Percentiles rank a stretch among this genome's conserved stretches.
Evolutionary conservation across 208 protist genomes (phyloP).

Genomic region (Crithidia bombi): DNA sequence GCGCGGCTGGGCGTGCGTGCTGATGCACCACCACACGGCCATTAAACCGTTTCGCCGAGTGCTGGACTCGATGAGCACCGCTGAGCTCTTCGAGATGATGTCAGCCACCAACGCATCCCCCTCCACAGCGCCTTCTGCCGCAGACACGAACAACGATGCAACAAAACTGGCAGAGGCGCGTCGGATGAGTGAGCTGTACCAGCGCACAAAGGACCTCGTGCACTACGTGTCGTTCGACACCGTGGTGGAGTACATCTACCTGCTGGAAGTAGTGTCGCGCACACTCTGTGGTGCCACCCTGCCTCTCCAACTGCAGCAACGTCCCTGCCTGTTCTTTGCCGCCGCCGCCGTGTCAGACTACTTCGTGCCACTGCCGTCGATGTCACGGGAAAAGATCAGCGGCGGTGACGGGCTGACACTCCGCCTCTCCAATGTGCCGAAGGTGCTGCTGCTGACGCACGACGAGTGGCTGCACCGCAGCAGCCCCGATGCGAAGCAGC

Average conservation of each 20-base stretch:
- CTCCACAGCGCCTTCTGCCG: neutral
- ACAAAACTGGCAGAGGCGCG: conserved; percentile 12
- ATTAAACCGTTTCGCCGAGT: conserved; percentile 62
- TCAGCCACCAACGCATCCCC: neutral
- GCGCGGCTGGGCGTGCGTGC: conserved; percentile 75
- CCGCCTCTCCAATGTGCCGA: conserved; percentile 71
- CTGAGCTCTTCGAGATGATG: conserved; percentile 49
- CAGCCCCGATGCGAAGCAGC: conserved; percentile 17
- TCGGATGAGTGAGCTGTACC: conserved; percentile 37
- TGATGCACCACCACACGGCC: conserved; percentile 65
- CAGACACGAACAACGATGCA: neutral
- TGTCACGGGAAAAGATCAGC: conserved; percentile 81
- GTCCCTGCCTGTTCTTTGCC: conserved; percentile 72
- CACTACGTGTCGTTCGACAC: conserved; percentile 71
- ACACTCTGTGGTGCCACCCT: conserved; percentile 39
- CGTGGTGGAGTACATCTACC: conserved; percentile 82
- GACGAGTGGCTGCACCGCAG: conserved; percentile 56
- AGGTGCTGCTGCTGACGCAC: conserved; percentile 61
- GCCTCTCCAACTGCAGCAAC: conserved; percentile 12
- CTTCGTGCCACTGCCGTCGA: conserved; percentile 62
- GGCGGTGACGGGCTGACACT: conserved; percentile 72
- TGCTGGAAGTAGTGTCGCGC: conserved; percentile 50
- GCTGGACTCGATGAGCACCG: conserved; percentile 51
- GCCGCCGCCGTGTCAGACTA: conserved; percentile 88
- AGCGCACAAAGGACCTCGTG: conserved; percentile 41